These are phyloP conservation scores for Gillenia trifoliata DNA, from an alignment of 306 rosid species.

Conservation along the genomic window DNA sequence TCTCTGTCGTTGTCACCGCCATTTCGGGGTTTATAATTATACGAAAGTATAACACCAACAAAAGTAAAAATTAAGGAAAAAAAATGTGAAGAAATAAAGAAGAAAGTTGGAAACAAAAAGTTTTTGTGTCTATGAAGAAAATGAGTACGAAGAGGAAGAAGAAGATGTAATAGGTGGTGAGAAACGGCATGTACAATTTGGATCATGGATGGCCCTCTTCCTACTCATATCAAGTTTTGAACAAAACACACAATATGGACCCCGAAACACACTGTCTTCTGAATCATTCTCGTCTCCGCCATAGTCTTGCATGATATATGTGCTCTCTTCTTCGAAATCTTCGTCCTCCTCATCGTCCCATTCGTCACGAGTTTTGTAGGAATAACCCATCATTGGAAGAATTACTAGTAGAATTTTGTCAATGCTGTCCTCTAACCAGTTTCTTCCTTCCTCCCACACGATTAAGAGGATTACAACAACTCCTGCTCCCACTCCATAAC, in stretches of 20 bases:
- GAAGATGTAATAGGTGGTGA: constrained; percentile 43
- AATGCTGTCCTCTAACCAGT: constrained; percentile 48
- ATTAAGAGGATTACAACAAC: constrained; percentile 43
- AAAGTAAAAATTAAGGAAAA: background rate
- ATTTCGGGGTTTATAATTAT: constrained; percentile 12
- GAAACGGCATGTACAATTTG: constrained; percentile 44
- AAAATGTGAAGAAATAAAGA: background rate
- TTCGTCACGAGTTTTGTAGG: constrained; percentile 35
- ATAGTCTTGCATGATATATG: constrained; percentile 10
- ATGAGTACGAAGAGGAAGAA: constrained; percentile 42
- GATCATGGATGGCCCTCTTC: constrained; percentile 52
- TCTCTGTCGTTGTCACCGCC: background rate
- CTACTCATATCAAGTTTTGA: constrained; percentile 49
- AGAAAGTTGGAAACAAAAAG: background rate
- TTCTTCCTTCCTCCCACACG: constrained; percentile 63
- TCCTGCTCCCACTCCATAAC: constrained; percentile 85
- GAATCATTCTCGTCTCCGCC: constrained; percentile 25
- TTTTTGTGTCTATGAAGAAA: constrained; percentile 5
- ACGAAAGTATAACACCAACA: constrained; percentile 2
- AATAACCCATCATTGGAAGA: constrained; percentile 51
- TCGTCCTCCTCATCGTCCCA: constrained; percentile 32
- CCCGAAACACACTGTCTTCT: constrained; percentile 28
- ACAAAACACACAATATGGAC: constrained; percentile 63
- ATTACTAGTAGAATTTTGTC: constrained; percentile 47
- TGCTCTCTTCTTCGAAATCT: constrained; percentile 20